A percentile compares a stretch with the other conserved stretches of the same genome.
Evolutionary conservation across 768 basidiomycete species (phyloP).

Genomic region (Jaapia argillacea): DNA sequence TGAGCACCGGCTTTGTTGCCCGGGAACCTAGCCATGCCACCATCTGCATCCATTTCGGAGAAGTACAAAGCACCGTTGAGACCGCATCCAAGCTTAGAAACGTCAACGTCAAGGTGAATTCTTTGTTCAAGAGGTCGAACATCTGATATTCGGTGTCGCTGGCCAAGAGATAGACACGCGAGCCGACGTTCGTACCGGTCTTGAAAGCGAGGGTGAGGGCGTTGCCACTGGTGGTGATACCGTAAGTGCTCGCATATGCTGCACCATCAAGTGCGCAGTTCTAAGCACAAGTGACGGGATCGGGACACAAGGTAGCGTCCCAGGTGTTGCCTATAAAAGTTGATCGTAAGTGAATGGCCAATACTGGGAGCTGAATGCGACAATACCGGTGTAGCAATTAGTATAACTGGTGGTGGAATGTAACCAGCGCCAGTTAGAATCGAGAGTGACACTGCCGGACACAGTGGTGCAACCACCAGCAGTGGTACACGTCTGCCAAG

Average conservation of each 20-base stretch:
- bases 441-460: no score
- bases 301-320: slow-evolving; percentile 22
- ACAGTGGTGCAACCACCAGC: no score
- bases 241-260: slow-evolving; percentile 33
- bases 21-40: slow-evolving; percentile 36
- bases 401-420: slow-evolving; percentile 14
- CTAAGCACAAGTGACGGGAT: slow-evolving; percentile 18
- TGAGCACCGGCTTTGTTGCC: slow-evolving; percentile 46
- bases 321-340: slow-evolving; percentile 13
- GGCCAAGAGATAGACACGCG: slow-evolving; percentile 32
- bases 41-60: slow-evolving; percentile 44
- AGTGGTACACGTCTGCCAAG: no score
- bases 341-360: background rate
- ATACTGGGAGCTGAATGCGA: background rate
- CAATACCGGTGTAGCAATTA: slow-evolving; percentile 25
- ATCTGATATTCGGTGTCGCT: slow-evolving; percentile 27
- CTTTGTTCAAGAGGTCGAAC: no score
- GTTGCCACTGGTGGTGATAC: no score
- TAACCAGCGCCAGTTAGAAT: no score
- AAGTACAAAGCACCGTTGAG: slow-evolving; percentile 52
- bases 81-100: slow-evolving; percentile 42
- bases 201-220: no score
- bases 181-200: no score
- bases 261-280: slow-evolving; percentile 26
- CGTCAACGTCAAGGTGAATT: slow-evolving; percentile 50